These are phyloP conservation scores for Caryopteris hybrid DNA, from an alignment of 305 asterid genomes.

Conservation along the genomic window DNA sequence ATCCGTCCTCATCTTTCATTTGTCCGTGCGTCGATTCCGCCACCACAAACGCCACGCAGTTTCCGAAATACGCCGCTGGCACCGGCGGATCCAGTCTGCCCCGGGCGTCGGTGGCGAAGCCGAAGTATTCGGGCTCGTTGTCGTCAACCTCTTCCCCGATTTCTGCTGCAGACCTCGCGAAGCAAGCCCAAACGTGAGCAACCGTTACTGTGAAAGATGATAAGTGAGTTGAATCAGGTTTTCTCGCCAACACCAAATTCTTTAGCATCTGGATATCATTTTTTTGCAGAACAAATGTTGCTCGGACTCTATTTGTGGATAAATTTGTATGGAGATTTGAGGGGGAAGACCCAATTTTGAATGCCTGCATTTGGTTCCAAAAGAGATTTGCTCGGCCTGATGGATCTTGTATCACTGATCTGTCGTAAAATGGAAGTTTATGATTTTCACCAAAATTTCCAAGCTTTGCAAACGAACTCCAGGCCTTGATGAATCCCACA, in stretches of 20 bases:
- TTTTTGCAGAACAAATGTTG: constrained; percentile 27
- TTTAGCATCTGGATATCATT: constrained; percentile 22
- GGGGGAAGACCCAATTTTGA: not conserved
- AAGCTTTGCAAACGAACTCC: constrained; percentile 28
- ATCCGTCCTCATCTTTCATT: constrained; percentile 30
- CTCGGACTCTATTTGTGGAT: constrained; percentile 28
- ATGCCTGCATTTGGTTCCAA: constrained; percentile 18
- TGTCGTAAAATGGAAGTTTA: constrained; percentile 24
- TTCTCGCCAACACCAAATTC: not conserved
- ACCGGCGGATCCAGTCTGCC: constrained; percentile 26
- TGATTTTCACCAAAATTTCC: constrained; percentile 2
- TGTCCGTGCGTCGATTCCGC: constrained; percentile 13
- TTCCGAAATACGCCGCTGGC: constrained; percentile 40
- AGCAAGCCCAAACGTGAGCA: constrained; percentile 38
- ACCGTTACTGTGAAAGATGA: constrained; percentile 33
- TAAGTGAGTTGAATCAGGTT: constrained; percentile 4
- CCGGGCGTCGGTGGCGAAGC: constrained; percentile 29
- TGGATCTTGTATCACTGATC: constrained; percentile 32
- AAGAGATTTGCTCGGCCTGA: not conserved
- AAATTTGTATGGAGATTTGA: not conserved
- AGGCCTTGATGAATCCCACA: constrained; percentile 32
- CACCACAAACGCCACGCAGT: constrained; percentile 24
- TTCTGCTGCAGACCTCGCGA: constrained; percentile 16
- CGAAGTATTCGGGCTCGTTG: constrained; percentile 24
- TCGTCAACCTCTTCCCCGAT: constrained; percentile 22